Evolutionary conservation across 2,329 filamentous ascomycete genomes (phyloP), one percentile per base, ranked within the genome.

Genomic region (Kalaharituber pfeilii): DNA sequence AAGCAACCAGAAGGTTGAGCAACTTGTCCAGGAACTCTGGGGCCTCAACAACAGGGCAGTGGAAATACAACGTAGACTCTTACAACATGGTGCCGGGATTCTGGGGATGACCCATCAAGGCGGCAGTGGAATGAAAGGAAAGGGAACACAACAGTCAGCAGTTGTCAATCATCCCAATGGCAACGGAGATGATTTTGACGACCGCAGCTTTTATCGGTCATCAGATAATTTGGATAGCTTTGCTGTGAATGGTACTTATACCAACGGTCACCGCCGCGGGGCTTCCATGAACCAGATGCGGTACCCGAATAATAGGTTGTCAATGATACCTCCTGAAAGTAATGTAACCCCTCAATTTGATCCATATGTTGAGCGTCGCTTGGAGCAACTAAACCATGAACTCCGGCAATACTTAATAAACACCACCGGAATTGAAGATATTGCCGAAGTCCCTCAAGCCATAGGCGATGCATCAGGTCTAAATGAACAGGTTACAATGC

Each of bases 51-150:
- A 84, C 67, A 73, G 83, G 60, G 72, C 82, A 56, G 80, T 86
- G 70, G 76, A 82, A 56, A 77, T 85, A 7, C 84, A 93, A 64
- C 78, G 77, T 62, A 78, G 80, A 58, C 71, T 98, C 45, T 71
- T 96, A 51, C 81, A 89, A 67, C 91, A 98, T 67, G 96, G 89
- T 0, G 88, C 91, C 13, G 89, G 86, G 45, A 85, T 98, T 36
- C 71, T 98, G 53, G 87, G 94, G 66, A 77, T 94, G 67, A 93
- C 88, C 7, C 88, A 96, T 68, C 83, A 82, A 62, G 79, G 47
- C 9, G 25, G 27, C n/a, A 20, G 42, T 47, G 22, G 25, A 22
- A 13, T 22, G 25, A 47, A 47, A 47, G n/a, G n/a, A 6, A 22
- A 11, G 13, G 11, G 11, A 13, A 9, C 30, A n/a, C n/a, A 15